Evolutionary conservation across 495 filamentous ascomycete genomes (phyloP).

Genomic region (Neohortaea acidophila): DNA sequence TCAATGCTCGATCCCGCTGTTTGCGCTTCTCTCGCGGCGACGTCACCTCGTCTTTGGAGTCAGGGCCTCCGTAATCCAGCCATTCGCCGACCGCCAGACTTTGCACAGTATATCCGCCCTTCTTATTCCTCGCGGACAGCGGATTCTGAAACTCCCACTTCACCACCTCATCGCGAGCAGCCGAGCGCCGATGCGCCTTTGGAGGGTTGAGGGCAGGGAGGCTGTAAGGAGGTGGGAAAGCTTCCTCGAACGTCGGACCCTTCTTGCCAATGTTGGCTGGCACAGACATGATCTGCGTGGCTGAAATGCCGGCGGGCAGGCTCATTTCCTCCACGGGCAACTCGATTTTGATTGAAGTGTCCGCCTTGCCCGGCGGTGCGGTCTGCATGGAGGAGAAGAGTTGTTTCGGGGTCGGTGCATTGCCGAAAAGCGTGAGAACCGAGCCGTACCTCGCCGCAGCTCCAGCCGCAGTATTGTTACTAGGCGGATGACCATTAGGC

Average conservation of each 20-base stretch:
- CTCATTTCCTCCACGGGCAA: constrained; percentile 42
- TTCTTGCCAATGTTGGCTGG: constrained; percentile 31
- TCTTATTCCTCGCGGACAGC: constrained; percentile 30
- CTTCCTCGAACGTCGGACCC: constrained; percentile 54
- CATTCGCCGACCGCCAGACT: constrained; percentile 46
- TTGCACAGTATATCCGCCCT: constrained; percentile 40
- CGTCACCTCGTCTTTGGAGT: constrained; percentile 37
- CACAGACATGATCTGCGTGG: constrained; percentile 50
- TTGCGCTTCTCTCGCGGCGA: constrained; percentile 47
- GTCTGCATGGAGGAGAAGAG: constrained; percentile 71
- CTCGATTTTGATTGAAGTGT: constrained; percentile 26
- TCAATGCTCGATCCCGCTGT: constrained; percentile 56
- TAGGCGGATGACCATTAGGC: neutral
- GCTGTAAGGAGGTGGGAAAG: constrained; percentile 57
- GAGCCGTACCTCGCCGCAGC: constrained; percentile 24
- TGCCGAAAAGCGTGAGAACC: constrained; percentile 57
- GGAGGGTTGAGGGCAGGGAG: constrained; percentile 58
- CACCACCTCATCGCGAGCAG: constrained; percentile 43
- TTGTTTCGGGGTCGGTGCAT: constrained; percentile 55
- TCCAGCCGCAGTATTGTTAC: neutral
- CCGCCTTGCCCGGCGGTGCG: constrained; percentile 24
- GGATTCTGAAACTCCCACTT: constrained; percentile 43
- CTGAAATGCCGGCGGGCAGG: constrained; percentile 58
- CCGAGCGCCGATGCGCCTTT: constrained; percentile 45
- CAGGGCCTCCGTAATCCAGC: constrained; percentile 44